Base-by-base conservation (phyloP, 495 filamentous ascomycete species). In the Thozetella sp. region DNA sequence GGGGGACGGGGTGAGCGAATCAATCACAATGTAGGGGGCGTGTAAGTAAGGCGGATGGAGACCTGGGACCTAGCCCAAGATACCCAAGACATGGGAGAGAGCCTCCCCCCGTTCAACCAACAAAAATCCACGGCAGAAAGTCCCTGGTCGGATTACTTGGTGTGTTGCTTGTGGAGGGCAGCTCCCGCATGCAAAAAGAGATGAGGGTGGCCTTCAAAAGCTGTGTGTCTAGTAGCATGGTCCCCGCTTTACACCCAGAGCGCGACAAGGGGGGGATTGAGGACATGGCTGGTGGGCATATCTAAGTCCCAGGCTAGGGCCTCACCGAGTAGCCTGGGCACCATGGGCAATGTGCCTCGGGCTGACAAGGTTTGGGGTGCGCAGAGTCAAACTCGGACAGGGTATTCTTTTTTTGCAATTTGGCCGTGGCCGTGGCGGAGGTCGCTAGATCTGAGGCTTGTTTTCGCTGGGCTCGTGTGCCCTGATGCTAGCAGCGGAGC, bases 31-130 rank as follows among this genome's bases (percentile, higher is more conserved):
- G 4, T 1, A 19, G 52, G 56, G 53, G 62, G 67, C 25, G 64
- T 70, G 67, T 30, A 45, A 43, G 56, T 70, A 67, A 50, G 25
- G 55, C 19, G 57, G 34, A 50, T 43, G 27, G 50, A 45, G 30
- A 53, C 25, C 10, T 48, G 9, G 43, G 43, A 19, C 43, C 43
- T 11, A n/a, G 43, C 43, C 43, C 43, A 48, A 48, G 43, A 48
- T 48, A 48, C 43, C 43, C 43, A 48, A 13, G n/a, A n/a, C n/a
- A 48, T 19, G 43, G 12, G 43, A 37, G 9, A 37, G 30, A 10
- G 11, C 43, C 43, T 48, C 43, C 43, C 12, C 6, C 9, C 4
- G n/a, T n/a, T n/a, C n/a, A n/a, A 37, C 30, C 30, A 37, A 17
- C 9, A 37, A 37, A 9, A 37, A 37, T 37, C 6, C 30, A 37